Percentiles rank a stretch among this genome's conserved stretches.
These are phyloP conservation scores for Cercospora sp. DNA, from an alignment of 2,329 filamentous ascomycete genomes.

Conservation along the genomic window DNA sequence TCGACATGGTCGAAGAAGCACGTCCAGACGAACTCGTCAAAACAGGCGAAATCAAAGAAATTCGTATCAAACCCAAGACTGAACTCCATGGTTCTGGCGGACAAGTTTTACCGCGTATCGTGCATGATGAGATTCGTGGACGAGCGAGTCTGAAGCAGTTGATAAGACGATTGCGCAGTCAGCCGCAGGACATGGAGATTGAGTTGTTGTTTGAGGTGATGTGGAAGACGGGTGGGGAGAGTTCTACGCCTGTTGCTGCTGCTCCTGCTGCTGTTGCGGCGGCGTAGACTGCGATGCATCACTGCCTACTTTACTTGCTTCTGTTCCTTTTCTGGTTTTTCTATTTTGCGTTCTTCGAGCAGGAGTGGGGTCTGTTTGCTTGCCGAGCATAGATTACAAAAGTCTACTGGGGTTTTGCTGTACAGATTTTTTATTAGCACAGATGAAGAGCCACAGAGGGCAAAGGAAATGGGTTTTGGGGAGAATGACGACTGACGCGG, in stretches of 20 bases:
- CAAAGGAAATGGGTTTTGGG: too few relatives aligned
- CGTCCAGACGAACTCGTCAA: slow-evolving; percentile 16
- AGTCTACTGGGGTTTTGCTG: neutral
- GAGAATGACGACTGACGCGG: too few relatives aligned
- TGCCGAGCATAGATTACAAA: neutral
- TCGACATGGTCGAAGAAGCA: slow-evolving; percentile 19
- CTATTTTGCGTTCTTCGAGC: neutral
- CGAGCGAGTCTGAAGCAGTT: slow-evolving; percentile 18
- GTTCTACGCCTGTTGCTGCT: neutral
- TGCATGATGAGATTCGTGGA: slow-evolving; percentile 19
- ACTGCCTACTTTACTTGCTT: neutral
- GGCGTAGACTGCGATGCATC: neutral
- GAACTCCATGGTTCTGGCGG: slow-evolving; percentile 13
- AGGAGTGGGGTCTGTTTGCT: neutral
- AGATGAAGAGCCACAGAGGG: neutral
- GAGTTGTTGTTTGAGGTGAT: slow-evolving; percentile 20
- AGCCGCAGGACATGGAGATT: slow-evolving; percentile 17
- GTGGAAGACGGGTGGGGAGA: slow-evolving; percentile 14
- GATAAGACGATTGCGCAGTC: slow-evolving; percentile 16
- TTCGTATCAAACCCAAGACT: slow-evolving; percentile 18
- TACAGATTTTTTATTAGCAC: neutral
- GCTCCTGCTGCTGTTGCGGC: neutral
- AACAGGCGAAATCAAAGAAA: slow-evolving; percentile 17
- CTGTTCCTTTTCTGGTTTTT: neutral
- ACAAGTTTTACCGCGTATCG: slow-evolving; percentile 17